Conservation (phyloP, 2,329 filamentous ascomycete species). For the Rhynchosporium graminicola region DNA sequence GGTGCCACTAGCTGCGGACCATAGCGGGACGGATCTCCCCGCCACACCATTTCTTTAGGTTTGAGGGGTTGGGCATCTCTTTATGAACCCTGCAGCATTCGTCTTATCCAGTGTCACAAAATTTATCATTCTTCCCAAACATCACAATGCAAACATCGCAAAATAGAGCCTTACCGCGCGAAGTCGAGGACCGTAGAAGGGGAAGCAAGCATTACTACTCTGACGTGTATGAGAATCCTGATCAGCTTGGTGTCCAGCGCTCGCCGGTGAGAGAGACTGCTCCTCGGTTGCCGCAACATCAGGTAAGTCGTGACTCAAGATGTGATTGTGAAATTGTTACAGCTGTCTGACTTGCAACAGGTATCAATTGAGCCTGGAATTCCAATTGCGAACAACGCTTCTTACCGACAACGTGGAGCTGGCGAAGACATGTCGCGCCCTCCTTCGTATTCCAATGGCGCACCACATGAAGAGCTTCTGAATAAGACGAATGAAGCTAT, state of each 20-base stretch:
- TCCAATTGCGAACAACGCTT: constrained; percentile 13
- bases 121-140: neutral
- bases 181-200: constrained; percentile 13
- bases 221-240: constrained; percentile 7
- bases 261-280: constrained; percentile 10
- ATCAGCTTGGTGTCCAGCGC: constrained; percentile 5
- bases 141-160: constrained; percentile 9
- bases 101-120: neutral
- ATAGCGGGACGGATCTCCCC: constrained; percentile 5
- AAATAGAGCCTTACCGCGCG: constrained; percentile 5
- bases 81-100: constrained; percentile 11
- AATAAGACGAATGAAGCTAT: constrained; percentile 9
- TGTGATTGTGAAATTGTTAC: neutral
- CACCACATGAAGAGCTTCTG: constrained; percentile 6
- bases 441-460: constrained; percentile 15
- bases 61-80: neutral
- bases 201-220: constrained; percentile 17
- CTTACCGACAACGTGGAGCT: constrained; percentile 1
- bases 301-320: constrained; percentile 1
- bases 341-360: constrained; percentile 7
- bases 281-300: constrained; percentile 9
- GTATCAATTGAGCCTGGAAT: constrained; percentile 10
- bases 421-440: constrained; percentile 1
- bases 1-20: neutral
- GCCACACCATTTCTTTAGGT: neutral